Percentiles rank a stretch among this genome's conserved stretches.
These are phyloP conservation scores for Myxozyma monticola DNA, from an alignment of 805 yeast species.

Conservation along the genomic window DNA sequence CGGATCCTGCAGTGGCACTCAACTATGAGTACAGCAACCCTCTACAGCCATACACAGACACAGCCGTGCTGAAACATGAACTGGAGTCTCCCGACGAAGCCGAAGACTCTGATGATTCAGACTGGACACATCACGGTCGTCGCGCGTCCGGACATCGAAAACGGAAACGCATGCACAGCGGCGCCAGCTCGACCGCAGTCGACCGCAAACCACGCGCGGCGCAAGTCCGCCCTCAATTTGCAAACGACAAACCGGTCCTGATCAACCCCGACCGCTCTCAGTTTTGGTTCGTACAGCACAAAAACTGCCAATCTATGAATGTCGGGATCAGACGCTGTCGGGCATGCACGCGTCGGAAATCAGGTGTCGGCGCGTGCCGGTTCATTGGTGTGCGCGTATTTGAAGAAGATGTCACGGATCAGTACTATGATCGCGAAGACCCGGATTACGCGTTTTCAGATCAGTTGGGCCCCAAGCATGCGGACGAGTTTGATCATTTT, in stretches of 20 bases:
- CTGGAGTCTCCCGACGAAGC: too few species aligned
- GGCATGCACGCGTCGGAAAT: conserved; percentile 28
- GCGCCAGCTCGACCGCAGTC: too few species aligned
- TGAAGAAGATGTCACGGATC: conserved; percentile 18
- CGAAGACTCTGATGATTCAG: too few species aligned
- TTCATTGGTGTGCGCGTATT: conserved; percentile 28
- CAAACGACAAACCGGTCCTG: conserved; percentile 22
- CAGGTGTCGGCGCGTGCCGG: conserved; percentile 30
- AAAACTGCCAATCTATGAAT: conserved; percentile 24
- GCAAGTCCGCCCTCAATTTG: too few species aligned
- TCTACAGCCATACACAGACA: too few species aligned
- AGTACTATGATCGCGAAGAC: conserved; percentile 14
- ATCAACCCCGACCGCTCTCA: conserved; percentile 18
- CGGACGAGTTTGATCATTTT: not conserved
- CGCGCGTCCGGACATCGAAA: too few species aligned
- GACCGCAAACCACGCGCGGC: too few species aligned
- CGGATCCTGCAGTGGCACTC: too few species aligned
- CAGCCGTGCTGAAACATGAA: too few species aligned
- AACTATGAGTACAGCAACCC: too few species aligned
- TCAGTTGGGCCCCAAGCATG: not conserved
- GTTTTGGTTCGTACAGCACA: conserved; percentile 22
- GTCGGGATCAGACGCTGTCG: conserved; percentile 25
- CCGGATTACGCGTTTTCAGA: conserved; percentile 24
- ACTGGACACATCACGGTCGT: too few species aligned
- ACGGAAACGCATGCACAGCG: too few species aligned